Base-by-base conservation (phyloP, 768 basidiomycete genomes). In the Phlebiopsis gigantea region DNA sequence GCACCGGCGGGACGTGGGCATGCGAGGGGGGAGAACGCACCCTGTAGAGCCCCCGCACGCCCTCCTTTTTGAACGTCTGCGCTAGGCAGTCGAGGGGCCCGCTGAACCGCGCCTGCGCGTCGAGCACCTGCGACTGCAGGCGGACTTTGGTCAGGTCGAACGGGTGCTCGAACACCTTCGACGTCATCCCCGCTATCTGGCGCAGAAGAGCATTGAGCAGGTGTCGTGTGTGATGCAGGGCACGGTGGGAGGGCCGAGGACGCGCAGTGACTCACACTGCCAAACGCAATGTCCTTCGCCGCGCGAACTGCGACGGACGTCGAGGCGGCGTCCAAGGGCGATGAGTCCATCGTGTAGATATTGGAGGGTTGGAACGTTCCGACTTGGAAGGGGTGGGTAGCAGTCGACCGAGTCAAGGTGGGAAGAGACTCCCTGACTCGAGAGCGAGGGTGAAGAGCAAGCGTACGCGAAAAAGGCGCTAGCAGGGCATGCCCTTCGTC, bases 111-210 rank as follows among this genome's bases (percentile, higher is more conserved):
- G 79, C 73, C 14, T 81, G 75, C 9, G 81, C 73, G 59, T 89
- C 84, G 53, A 95, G 77, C 12, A 95, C 85, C 66, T 98, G 96
- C 1, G 90, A 82, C 70, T 98, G 96, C 43, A 98, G 78, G 48
- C 95, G 82, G 57, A 97, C 95, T 74, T 97, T 98, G 55, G 93
- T 88, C 31, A 98, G 81, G 71, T 98, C 95, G 65, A 96, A 93
- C 0, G 96, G 96, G 68, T 97, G 93, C 73, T 96, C 94, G 60
- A 97, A 86, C 15, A 93, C 75, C 71, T 93, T 91, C 21, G 93
- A 87, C 8, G 81, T 76, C 77, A 96, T 93, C 24, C 95, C 95
- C 55, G 94, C 91, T 55, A 84, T 72, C 91, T 93, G 21, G 44
- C 19, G 19, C 8, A 25, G 5, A 24, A 44, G 25, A 21, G 29